A percentile compares a stretch with the other conserved stretches of the same genome.
Evolutionary conservation across 2,329 filamentous ascomycete species (phyloP).

Genomic region (Akanthomyces uredinophilus): DNA sequence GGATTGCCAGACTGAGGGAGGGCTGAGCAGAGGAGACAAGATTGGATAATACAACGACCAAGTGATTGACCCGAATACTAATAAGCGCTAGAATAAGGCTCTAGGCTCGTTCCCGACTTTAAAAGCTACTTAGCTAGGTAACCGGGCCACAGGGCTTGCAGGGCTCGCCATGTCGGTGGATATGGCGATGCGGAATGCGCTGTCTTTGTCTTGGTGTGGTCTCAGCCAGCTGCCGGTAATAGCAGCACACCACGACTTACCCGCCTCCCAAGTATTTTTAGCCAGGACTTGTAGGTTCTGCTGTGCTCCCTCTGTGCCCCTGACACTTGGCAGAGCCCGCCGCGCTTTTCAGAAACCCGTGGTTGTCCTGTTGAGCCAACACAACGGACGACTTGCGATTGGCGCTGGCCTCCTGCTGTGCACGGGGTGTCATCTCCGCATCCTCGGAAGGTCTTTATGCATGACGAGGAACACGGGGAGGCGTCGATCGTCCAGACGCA

Average conservation of each 20-base stretch:
- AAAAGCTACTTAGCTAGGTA: not conserved
- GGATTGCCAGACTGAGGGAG: not conserved
- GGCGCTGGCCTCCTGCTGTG: not conserved
- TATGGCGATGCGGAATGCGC: not conserved
- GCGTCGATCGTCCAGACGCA: not conserved
- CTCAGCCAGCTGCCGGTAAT: not conserved
- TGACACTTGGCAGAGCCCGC: not conserved
- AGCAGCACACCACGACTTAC: not conserved
- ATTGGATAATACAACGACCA: not conserved
- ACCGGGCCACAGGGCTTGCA: not conserved
- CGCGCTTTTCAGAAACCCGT: not conserved
- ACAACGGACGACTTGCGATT: not conserved
- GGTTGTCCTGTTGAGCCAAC: not conserved
- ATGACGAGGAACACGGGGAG: not conserved
- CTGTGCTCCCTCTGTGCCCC: not conserved
- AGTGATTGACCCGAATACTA: not conserved
- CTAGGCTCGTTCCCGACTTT: conserved; percentile 1
- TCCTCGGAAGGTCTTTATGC: not conserved
- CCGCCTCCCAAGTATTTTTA: not conserved
- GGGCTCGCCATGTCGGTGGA: not conserved
- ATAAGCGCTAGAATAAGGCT: not conserved
- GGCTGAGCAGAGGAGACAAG: not conserved
- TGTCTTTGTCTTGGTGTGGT: not conserved
- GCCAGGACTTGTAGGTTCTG: not conserved
- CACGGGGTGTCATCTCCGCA: not conserved